These are phyloP conservation scores for Eruca vesicaria DNA, from an alignment of 441 rosid genomes.

Conservation along the genomic window DNA sequence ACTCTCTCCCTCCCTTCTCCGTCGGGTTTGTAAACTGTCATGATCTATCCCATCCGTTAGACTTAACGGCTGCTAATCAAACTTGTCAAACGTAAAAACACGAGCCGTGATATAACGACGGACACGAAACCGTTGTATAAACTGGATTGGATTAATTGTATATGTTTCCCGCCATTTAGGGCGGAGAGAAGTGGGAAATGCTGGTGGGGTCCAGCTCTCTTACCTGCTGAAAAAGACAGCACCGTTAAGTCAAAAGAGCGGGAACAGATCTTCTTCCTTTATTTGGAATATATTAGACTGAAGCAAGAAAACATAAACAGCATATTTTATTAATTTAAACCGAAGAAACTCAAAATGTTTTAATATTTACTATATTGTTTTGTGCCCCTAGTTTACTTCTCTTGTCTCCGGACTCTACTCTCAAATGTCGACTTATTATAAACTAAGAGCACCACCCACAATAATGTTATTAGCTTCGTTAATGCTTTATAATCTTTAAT, in stretches of 20 bases:
- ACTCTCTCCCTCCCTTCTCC: slow-evolving; percentile 17
- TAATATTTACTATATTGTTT: neutral
- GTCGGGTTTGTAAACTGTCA: slow-evolving; percentile 16
- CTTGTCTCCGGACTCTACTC: slow-evolving; percentile 35
- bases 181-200: neutral
- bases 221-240: slow-evolving; percentile 39
- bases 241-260: slow-evolving; percentile 40
- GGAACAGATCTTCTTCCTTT: slow-evolving; percentile 35
- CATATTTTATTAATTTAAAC: neutral
- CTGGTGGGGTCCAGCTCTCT: slow-evolving; percentile 32
- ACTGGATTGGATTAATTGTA: slow-evolving; percentile 13
- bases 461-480: neutral
- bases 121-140: slow-evolving; percentile 22
- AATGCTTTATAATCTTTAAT: neutral
- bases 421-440: slow-evolving; percentile 19
- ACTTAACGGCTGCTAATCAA: neutral
- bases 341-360: slow-evolving; percentile 9
- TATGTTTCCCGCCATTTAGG: slow-evolving; percentile 30
- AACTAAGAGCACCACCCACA: neutral
- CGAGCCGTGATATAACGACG: slow-evolving; percentile 19
- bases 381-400: slow-evolving; percentile 28
- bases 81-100: neutral
- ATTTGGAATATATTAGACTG: neutral
- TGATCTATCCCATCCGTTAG: slow-evolving; percentile 12
- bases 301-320: neutral